phyloP scores from a whole-genome alignment of 805 yeast genomes.

The Candida silvicultrix region DNA sequence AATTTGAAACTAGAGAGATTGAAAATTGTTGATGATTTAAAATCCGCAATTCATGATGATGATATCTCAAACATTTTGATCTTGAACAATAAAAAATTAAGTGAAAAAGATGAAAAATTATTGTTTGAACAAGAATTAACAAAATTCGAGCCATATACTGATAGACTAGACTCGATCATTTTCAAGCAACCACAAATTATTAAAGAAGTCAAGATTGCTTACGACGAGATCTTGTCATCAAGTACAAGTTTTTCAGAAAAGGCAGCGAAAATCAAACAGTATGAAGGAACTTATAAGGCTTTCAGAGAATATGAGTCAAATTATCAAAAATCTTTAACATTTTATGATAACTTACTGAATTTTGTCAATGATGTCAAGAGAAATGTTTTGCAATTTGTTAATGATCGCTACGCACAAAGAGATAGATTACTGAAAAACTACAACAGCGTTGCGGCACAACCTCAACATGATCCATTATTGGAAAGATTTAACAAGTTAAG shows the following conservation, averaged over 20 bases:
- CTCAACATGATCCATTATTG: constrained; percentile 8
- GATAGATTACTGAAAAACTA: constrained; percentile 6
- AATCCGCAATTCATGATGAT: constrained; percentile 66
- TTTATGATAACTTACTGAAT: constrained; percentile 45
- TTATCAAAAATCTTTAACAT: constrained; percentile 49
- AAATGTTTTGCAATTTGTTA: constrained; percentile 18
- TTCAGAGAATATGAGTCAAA: constrained; percentile 61
- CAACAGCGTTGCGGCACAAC: neutral
- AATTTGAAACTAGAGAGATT: constrained; percentile 58
- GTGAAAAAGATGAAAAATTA: constrained; percentile 50
- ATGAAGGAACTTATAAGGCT: constrained; percentile 42
- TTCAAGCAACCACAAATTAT: constrained; percentile 52
- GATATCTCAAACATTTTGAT: constrained; percentile 77
- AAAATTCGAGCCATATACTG: constrained; percentile 66
- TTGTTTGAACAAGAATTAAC: constrained; percentile 66
- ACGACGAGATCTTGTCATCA: constrained; percentile 42
- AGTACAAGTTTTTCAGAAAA: constrained; percentile 35
- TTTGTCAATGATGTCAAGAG: constrained; percentile 16
- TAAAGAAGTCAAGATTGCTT: constrained; percentile 35
- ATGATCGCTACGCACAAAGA: constrained; percentile 19
- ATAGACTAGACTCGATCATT: constrained; percentile 63
- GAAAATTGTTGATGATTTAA: constrained; percentile 56
- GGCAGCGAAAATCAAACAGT: constrained; percentile 33
- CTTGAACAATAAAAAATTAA: constrained; percentile 45
- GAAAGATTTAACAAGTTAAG: constrained; percentile 16